Base-by-base conservation (phyloP, 495 filamentous ascomycete species). In the Glonium stellatum region DNA sequence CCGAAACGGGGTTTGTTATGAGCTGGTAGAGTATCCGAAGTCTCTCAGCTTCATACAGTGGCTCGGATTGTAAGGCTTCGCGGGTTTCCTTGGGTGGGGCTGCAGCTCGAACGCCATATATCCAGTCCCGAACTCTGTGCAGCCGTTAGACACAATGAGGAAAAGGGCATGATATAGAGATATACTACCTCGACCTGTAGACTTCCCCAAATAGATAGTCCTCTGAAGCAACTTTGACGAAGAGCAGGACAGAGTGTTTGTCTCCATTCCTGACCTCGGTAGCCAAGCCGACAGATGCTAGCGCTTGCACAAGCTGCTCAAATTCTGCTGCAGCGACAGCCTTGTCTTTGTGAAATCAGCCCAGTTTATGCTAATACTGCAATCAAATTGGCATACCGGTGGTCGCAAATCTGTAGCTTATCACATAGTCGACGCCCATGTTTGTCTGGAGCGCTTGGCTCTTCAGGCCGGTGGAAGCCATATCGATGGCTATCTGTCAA, bases 51-150 rank as follows among this genome's bases (percentile, higher is more conserved):
- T 95, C 89, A 5, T 84, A 88, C 41, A 95, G 76, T 0, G 91
- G 86, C 58, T 91, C 85, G 13, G 78, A 73, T 39, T 80, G 78
- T 48, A 88, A 73, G 27, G 80, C 79, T 44, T 79, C 75, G 54
- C 83, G 77, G 23, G 85, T 85, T 57, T 91, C 84, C 70, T 84
- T 84, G 57, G 88, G 85, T 1, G 92, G 95, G 31, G 92, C 87
- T 15, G 80, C 78, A 61, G 85, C 78, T 44, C 90, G 86, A 39
- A 97, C 87, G 35, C 93, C 90, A 74, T 92, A 87, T 25, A 97
- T 86, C 93, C 93, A 98, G 76, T 98, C 95, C 67, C 90, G 90
- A 49, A 97, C 85, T 53, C 93, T 90, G 66, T 67, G 65, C 49
- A 39, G 57, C 25, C 25, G 19, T 52, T 44, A 64, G 57, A 37